Conservation (phyloP, 495 filamentous ascomycete genomes). For the Parmelia sp. region DNA sequence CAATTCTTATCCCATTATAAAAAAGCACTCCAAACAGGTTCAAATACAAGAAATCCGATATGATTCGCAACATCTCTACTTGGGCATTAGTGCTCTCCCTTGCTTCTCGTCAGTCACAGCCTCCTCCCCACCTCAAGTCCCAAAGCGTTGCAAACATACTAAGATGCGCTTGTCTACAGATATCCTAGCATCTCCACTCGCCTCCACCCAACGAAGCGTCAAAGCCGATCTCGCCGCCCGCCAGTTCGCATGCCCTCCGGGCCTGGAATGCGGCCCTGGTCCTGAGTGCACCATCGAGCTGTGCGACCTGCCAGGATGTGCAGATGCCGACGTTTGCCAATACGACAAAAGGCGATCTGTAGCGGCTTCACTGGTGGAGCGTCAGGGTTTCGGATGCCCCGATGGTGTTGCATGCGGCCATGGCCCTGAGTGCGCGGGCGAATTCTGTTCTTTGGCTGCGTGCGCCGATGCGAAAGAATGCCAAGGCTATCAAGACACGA, state of each 20-base stretch:
- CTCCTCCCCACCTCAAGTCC: background rate
- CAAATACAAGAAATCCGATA: background rate
- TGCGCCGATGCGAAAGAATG: too few species aligned
- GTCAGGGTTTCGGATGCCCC: too few species aligned
- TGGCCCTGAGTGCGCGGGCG: too few species aligned
- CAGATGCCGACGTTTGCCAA: slow-evolving; percentile 5
- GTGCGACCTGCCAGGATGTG: slow-evolving; percentile 3
- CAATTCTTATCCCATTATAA: too few species aligned
- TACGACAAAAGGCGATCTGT: too few species aligned
- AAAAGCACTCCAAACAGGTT: background rate
- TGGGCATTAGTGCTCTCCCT: background rate
- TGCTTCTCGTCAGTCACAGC: background rate
- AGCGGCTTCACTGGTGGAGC: too few species aligned
- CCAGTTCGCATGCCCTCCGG: slow-evolving; percentile 7
- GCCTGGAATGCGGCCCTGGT: slow-evolving; percentile 1
- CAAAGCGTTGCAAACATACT: background rate
- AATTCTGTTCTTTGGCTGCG: too few species aligned
- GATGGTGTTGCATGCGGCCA: too few species aligned
- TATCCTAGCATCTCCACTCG: slow-evolving; percentile 4
- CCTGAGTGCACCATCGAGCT: slow-evolving; percentile 1
- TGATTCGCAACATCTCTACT: background rate
- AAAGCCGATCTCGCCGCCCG: background rate
- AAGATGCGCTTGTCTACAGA: background rate
- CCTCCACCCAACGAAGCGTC: background rate
- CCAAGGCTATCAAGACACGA: background rate